Conservation (phyloP, 371 early-diverging fungal species). For the Gilbertella persicaria region DNA sequence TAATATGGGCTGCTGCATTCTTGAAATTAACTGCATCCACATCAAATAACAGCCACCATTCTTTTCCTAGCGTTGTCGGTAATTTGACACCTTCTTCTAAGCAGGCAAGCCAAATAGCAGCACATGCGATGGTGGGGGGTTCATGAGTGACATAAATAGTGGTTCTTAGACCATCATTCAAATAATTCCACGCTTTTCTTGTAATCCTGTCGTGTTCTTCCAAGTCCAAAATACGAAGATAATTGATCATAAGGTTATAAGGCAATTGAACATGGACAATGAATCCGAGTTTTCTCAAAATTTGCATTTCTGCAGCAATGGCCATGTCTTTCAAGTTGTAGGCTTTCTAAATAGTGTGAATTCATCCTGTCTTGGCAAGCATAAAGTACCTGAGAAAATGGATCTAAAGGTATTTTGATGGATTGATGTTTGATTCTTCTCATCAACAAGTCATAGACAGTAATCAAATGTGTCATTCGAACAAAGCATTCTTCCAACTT, state of each 20-base stretch:
- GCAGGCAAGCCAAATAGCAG: constrained; percentile 86
- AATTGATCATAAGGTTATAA: constrained; percentile 92
- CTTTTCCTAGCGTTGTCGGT: constrained; percentile 63
- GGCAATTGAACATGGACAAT: constrained; percentile 95
- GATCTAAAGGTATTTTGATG: constrained; percentile 56
- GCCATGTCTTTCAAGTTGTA: constrained; percentile 78
- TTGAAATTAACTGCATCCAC: constrained; percentile 64
- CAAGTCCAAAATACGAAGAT: constrained; percentile 80
- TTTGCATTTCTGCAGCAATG: constrained; percentile 82
- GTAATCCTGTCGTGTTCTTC: constrained; percentile 72
- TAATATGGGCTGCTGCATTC: constrained; percentile 63
- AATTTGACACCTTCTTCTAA: constrained; percentile 62
- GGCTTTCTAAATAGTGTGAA: constrained; percentile 46
- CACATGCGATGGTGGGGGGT: constrained; percentile 88
- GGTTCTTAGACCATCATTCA: constrained; percentile 88
- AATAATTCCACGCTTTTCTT: constrained; percentile 83
- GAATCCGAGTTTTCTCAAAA: constrained; percentile 86
- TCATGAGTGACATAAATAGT: constrained; percentile 82
- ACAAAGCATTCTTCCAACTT: constrained; percentile 90
- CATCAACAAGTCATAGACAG: constrained; percentile 73
- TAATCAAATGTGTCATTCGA: constrained; percentile 74
- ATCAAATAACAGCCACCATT: constrained; percentile 93
- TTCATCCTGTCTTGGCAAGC: not conserved
- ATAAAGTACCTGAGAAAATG: constrained; percentile 55
- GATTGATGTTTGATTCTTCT: constrained; percentile 55